Conservation (phyloP, 768 basidiomycete genomes). For the Saitozyma podzolica region DNA sequence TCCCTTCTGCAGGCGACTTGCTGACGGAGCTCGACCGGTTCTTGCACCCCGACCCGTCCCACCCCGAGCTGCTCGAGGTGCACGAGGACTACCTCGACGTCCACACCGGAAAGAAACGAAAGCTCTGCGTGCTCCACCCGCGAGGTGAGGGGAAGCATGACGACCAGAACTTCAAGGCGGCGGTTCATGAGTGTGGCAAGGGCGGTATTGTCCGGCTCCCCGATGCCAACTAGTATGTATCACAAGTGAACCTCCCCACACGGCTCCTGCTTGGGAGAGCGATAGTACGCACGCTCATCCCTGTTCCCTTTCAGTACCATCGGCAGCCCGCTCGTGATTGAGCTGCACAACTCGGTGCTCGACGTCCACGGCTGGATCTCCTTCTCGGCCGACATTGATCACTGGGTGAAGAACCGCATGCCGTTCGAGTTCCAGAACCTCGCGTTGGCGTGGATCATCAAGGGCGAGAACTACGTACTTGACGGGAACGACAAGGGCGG, state of each 20-base stretch:
- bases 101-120: slow-evolving; percentile 10
- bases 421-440: slow-evolving; percentile 54
- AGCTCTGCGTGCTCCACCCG: slow-evolving; percentile 19
- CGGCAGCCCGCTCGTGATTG: slow-evolving; percentile 33
- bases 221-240: slow-evolving; percentile 52
- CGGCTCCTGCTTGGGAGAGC: slow-evolving; percentile 24
- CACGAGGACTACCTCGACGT: slow-evolving; percentile 8
- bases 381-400: slow-evolving; percentile 53
- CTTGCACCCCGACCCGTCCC: not conserved
- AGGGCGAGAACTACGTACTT: slow-evolving; percentile 64
- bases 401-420: slow-evolving; percentile 54
- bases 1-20: slow-evolving; percentile 1
- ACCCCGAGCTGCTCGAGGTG: slow-evolving; percentile 12
- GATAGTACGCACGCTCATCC: not conserved
- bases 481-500: slow-evolving; percentile 68
- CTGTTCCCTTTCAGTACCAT: slow-evolving; percentile 23
- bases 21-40: not conserved
- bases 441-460: slow-evolving; percentile 53
- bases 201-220: slow-evolving; percentile 48
- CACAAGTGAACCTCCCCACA: no score
- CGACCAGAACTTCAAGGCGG: slow-evolving; percentile 34
- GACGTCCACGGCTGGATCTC: slow-evolving; percentile 54
- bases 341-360: slow-evolving; percentile 50
- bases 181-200: slow-evolving; percentile 31
- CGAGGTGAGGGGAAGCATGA: slow-evolving; percentile 35